Base-by-base conservation (phyloP, 495 filamentous ascomycete species). In the Penicillium pulvis region DNA sequence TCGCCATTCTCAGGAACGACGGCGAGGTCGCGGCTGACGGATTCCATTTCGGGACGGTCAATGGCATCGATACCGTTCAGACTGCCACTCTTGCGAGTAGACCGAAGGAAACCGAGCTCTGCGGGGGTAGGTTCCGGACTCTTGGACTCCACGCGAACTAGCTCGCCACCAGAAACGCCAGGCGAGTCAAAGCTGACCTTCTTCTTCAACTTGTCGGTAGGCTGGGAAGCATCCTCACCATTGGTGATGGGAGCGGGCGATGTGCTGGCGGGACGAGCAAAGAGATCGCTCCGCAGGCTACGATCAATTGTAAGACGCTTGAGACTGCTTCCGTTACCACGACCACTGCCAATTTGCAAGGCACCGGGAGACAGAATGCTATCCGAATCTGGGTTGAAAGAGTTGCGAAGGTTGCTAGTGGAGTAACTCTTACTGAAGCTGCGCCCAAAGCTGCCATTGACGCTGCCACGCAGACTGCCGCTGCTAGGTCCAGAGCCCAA, bases 241-340 rank as follows among this genome's bases (percentile, higher is more conserved):
- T 83, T 79, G 50, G 80, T 80, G 61, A 78, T 70, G 66, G 81
- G 33, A 6, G 77, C 69, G 11, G 72, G 63, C 6, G 83, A 79
- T 6, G 79, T 79, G 65, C 69, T 76, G 64, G 68, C 65, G 30
- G 64, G 68, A 50, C 71, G 74, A 17, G 73, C 72, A 74, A 92
- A 93, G 4, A 95, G 74, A 71, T 94, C 91, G 53, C 83, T 87
- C 31, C 85, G 85, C 68, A 98, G 77, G 61, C 86, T 89, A 55
- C 90, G 88, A 64, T 97, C 91, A 67, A 98, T 97, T 31, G 91
- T 86, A 50, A 98, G 81, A 61, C 89, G 90, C 79, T 96, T 97
- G 65, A 97, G 75, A 67, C 83, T 91, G 31, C 86, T 85, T 56
- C 77, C 85, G 10, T 81, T 85, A 45, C 84, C 81, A 31, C 85